These are phyloP conservation scores for Eimeria zaria DNA, from an alignment of 169 alveolate genomes.

Conservation along the genomic window DNA sequence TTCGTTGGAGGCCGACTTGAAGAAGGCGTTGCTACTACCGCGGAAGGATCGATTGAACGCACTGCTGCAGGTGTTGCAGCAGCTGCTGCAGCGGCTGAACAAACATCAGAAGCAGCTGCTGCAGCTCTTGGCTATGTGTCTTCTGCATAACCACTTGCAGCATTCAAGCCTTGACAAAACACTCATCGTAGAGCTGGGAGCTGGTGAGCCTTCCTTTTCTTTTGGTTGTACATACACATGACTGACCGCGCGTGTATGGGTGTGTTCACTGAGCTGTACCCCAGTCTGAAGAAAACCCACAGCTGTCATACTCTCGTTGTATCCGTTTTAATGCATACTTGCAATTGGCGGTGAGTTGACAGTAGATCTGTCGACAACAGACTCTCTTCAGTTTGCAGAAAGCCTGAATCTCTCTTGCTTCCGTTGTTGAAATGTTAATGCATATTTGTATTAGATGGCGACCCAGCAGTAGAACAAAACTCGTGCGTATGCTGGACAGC, in stretches of 20 bases:
- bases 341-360: neutral
- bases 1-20: slow-evolving; percentile 16
- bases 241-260: neutral
- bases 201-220: slow-evolving; percentile 41
- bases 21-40: slow-evolving; percentile 17
- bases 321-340: neutral
- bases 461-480: neutral
- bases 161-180: slow-evolving; percentile 8
- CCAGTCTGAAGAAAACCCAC: neutral
- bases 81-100: slow-evolving; percentile 51
- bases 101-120: slow-evolving; percentile 75
- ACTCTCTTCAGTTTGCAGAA: neutral
- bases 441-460: neutral
- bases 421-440: neutral
- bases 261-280: neutral
- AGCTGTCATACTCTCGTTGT: neutral
- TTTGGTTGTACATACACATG: neutral
- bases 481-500: neutral
- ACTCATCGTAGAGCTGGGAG: slow-evolving; percentile 81
- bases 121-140: slow-evolving; percentile 78
- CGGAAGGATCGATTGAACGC: neutral
- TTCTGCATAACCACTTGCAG: slow-evolving; percentile 4
- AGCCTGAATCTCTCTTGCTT: neutral
- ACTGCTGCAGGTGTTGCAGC: slow-evolving; percentile 52
- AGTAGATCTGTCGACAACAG: no score